Base-by-base conservation (phyloP, 345 rosid genomes). In the Orychophragmus violaceus region DNA sequence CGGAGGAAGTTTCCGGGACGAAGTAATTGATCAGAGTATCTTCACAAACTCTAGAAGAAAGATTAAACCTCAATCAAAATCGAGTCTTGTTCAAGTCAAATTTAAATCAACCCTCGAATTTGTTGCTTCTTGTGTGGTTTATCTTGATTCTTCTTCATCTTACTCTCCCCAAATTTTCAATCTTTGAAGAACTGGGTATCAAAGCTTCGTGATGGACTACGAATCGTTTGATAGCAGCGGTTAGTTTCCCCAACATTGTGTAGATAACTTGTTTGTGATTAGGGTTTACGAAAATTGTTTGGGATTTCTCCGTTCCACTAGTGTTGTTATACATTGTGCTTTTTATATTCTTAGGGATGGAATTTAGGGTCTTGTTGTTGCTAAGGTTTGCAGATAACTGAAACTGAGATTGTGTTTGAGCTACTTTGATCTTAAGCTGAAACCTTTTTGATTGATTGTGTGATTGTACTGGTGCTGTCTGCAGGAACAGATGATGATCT, bases 401-500 rank as follows among this genome's bases (percentile, higher is more conserved):
- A 68, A 22, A 10, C 22, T 29, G 23, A 67, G 12, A 10, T 18
- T 52, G 33, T 14, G 11, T 6, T 48, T 57, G 30, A 45, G 13
- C 16, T 46, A 5, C 17, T 53, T 62, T 70, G 41, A 71, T 54
- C 50, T 61, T 4, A 39, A 39, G 60, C 52, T 64, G 44, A 37
- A 49, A 22, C 12, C 46, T 50, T 36, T 49, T 37, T 42, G 49
- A 22, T 27, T 56, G 16, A 4, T 42, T 66, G 5, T 37, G 29
- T 66, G 59, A 2, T n/a, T 39, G 21, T 25, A 8, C n/a, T 6
- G 27, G 13, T 59, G 6, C 4, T 63, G 28, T 36, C 17, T 85
- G 62, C 84, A 89, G 94, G 96, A 66, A 87, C 96, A 13, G 96
- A 89, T 76, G 94, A 89, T 54, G 96, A 89, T 79, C 77, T 89